Evolutionary conservation across 768 basidiomycete genomes (phyloP).

Genomic region (Xerocomellus chrysenteron): DNA sequence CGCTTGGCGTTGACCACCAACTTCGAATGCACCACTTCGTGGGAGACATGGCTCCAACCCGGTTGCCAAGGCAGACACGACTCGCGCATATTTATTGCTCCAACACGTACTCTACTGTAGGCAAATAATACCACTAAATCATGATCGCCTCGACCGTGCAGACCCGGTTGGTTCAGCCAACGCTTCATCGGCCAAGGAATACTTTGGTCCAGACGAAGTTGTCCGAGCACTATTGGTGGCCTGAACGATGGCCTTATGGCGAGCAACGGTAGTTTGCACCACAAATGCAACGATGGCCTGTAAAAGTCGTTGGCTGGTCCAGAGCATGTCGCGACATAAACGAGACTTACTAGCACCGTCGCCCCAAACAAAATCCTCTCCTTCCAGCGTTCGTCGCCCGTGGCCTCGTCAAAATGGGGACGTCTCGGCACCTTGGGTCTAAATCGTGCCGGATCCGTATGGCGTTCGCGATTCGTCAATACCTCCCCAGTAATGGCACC

Average conservation of each 20-base stretch:
- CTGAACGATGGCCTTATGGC: conserved; percentile 32
- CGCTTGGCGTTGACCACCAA: background rate
- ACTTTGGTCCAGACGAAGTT: background rate
- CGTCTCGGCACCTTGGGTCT: conserved; percentile 37
- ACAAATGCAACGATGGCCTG: conserved; percentile 37
- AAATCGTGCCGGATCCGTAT: conserved; percentile 41
- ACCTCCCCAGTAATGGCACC: conserved; percentile 23
- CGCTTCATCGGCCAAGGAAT: conserved; percentile 19
- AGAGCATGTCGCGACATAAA: background rate
- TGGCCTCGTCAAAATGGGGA: conserved; percentile 46
- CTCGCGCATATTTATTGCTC: background rate
- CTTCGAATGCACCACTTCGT: background rate
- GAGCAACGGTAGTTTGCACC: conserved; percentile 31
- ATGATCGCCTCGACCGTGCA: background rate
- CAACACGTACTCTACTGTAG: background rate
- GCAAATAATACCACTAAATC: background rate
- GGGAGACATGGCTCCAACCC: background rate
- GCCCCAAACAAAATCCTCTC: conserved; percentile 59
- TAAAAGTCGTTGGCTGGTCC: background rate
- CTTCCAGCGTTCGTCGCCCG: conserved; percentile 63
- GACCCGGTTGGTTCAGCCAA: conserved; percentile 17
- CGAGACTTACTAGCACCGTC: conserved; percentile 45
- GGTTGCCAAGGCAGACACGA: background rate
- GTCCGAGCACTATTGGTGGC: conserved; percentile 5
- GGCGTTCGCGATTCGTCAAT: conserved; percentile 14